Base-by-base conservation (phyloP, 108 stramenopile genomes). In the Cyclotella choctawhatcheeana region DNA sequence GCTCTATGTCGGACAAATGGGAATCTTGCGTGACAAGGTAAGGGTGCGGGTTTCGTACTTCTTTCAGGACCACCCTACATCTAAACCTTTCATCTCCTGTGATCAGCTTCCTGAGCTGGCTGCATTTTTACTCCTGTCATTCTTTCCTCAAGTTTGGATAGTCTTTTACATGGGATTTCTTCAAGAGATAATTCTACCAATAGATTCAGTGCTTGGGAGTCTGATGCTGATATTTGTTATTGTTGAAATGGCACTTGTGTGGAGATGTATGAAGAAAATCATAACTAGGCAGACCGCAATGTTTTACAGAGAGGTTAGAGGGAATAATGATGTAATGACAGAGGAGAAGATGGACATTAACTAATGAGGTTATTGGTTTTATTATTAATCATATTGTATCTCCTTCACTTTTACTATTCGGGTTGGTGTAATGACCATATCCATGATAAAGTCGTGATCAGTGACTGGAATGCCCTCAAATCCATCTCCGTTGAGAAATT, bases 381-480 rank as follows among this genome's bases (percentile, higher is more conserved):
- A 29, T 66, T 50, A 30, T 6, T 51, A 50, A 26, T 31, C 20
- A 51, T 37, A 76, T 25, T 7, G 68, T 60, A 56, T n/a, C 45
- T 1, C n/a, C n/a, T n/a, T n/a, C n/a, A n/a, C n/a, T n/a, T n/a
- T n/a, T n/a, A n/a, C n/a, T n/a, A n/a, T n/a, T n/a, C n/a, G n/a
- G n/a, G 71, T 58, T 0, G 81, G 81, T 32, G 77, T 73, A 24
- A 92, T 48, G 17, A 95, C 79, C 71, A 77, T 86, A 37, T 92
- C 88, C 86, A 95, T 91, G 29, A 58, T 65, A 45, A 69, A 79
- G 64, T 95, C 93, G 72, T 87, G 85, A 44, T 71, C 70, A 5
- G 77, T 71, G 18, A 89, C 77, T 18, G 91, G 91, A 51, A 63
- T 54, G 0, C 34, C 62, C 24, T 30, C 44, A 37, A 34, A 21